Evolutionary conservation across 192 early-diverging fungal genomes (phyloP), one percentile per base, ranked within the genome.

Genomic region (Coemansia aciculifera): DNA sequence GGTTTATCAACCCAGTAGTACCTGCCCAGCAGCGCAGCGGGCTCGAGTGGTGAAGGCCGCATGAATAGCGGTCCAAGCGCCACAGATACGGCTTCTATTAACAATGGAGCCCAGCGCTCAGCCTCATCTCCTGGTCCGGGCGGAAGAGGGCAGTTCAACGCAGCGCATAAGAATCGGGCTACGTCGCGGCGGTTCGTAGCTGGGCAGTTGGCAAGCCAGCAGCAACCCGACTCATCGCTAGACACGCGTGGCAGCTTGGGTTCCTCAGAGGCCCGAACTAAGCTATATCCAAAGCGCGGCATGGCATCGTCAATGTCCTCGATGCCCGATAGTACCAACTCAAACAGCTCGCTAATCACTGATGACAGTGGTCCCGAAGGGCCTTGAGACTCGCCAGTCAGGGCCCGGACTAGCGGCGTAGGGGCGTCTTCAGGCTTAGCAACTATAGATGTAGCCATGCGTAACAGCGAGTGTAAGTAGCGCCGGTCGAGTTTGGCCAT

Each of bases 161-260:
- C 34, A 23, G 31, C 32, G 29, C 66, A 57, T n/a, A 74, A 23
- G 60, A 74, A 79, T 13, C n/a, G 34, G 11, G 42, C 54, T 11
- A 71, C 65, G 23, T 43, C 29, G 0, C 8, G 51, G n/a, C 77
- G 63, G 27, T 46, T 56, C 5, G 21, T n/a, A 0, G 7, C 29
- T 5, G 38, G 39, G 62, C 72, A 63, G 11, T 71, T 74, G 51
- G 77, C 65, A 8, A 73, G 61, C 79, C 79, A 82, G 9, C 79
- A 75, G 64, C 65, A 73, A 23, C 72, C 71, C 8, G 65, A n/a
- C 56, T 81, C 79, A 27, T 73, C 64, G 59, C 79, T 71, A 1
- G 74, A 60, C 12, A 78, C 67, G 2, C 68, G 70, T 34, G 75
- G 74, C 79, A 74, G 71, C 19, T 23, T n/a, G 8, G 17, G 51